phyloP scores from a whole-genome alignment of 2,329 filamentous ascomycete genomes.

The Zasmidium angulare region DNA sequence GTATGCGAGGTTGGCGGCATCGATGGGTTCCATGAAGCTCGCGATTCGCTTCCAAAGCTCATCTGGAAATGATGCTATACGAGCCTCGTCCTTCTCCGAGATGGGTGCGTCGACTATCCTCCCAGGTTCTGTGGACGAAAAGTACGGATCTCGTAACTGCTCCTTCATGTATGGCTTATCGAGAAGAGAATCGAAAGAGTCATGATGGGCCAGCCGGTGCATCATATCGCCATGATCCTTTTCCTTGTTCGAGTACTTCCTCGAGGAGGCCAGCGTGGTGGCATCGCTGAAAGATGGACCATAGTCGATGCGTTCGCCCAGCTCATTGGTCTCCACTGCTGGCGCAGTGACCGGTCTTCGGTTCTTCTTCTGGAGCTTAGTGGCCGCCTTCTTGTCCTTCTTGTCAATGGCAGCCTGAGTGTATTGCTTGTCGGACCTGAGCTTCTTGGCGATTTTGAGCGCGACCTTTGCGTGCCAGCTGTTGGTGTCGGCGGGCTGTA shows the following conservation, averaged over 20 bases:
- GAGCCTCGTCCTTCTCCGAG: constrained; percentile 36
- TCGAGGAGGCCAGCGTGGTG: constrained; percentile 19
- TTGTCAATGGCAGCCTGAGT: constrained; percentile 28
- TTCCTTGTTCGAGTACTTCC: constrained; percentile 16
- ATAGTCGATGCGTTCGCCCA: constrained; percentile 34
- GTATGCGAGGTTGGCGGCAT: constrained; percentile 51
- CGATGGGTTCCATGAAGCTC: constrained; percentile 44
- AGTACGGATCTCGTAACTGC: constrained; percentile 25
- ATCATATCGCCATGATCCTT: constrained; percentile 40
- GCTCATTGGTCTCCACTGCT: constrained; percentile 29
- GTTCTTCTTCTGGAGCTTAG: constrained; percentile 21
- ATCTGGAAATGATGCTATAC: constrained; percentile 47
- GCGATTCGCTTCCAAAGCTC: constrained; percentile 49
- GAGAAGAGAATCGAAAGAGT: constrained; percentile 36
- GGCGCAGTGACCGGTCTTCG: constrained; percentile 9
- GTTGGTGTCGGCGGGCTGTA: constrained; percentile 26
- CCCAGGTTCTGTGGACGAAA: constrained; percentile 3
- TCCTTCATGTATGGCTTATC: constrained; percentile 22
- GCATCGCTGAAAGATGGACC: constrained; percentile 28
- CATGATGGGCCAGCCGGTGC: constrained; percentile 38
- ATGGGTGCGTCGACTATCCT: constrained; percentile 14
- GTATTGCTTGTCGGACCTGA: constrained; percentile 32
- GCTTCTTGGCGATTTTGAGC: constrained; percentile 25
- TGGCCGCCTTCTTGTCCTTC: constrained; percentile 25
- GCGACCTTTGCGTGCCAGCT: constrained; percentile 32